A percentile compares a stretch with the other conserved stretches of the same genome.
Evolutionary conservation across 2,329 filamentous ascomycete species (phyloP).

Genomic region (Aschersonia sp.): DNA sequence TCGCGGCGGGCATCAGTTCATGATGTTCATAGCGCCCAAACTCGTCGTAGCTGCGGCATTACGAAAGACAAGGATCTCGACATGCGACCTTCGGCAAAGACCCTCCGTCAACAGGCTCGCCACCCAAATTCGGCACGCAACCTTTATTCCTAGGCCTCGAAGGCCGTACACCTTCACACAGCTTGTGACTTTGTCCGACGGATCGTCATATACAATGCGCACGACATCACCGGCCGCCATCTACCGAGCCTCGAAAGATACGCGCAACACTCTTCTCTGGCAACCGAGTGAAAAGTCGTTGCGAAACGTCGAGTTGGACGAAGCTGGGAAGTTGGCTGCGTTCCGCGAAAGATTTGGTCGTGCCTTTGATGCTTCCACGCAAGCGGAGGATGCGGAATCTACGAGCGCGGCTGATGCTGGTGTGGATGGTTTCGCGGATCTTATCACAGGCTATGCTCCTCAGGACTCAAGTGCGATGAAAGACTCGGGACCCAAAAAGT

Average conservation of each 20-base stretch:
- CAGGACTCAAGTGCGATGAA: conserved; percentile 20
- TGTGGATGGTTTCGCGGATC: conserved; percentile 26
- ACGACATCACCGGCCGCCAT: conserved; percentile 57
- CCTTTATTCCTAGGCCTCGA: conserved; percentile 74
- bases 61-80: conserved; percentile 1
- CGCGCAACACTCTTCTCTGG: conserved; percentile 80
- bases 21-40: too few species aligned
- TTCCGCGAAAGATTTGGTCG: conserved; percentile 78
- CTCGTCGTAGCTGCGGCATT: conserved; percentile 12
- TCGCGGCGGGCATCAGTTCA: too few species aligned
- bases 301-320: conserved; percentile 83
- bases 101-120: conserved; percentile 10
- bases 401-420: conserved; percentile 12
- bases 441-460: conserved; percentile 35
- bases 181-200: conserved; percentile 82
- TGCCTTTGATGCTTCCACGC: conserved; percentile 55
- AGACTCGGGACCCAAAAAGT: conserved; percentile 24
- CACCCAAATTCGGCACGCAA: conserved; percentile 62
- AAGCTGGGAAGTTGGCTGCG: conserved; percentile 75
- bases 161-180: conserved; percentile 97
- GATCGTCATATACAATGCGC: conserved; percentile 67
- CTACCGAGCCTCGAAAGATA: conserved; percentile 59
- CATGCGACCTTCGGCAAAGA: conserved; percentile 4
- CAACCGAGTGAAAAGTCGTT: conserved; percentile 73
- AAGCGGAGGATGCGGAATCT: conserved; percentile 14